Evolutionary conservation across 202 grass and related monocot species (phyloP).

Genomic region (Hordeum pubiflorum): DNA sequence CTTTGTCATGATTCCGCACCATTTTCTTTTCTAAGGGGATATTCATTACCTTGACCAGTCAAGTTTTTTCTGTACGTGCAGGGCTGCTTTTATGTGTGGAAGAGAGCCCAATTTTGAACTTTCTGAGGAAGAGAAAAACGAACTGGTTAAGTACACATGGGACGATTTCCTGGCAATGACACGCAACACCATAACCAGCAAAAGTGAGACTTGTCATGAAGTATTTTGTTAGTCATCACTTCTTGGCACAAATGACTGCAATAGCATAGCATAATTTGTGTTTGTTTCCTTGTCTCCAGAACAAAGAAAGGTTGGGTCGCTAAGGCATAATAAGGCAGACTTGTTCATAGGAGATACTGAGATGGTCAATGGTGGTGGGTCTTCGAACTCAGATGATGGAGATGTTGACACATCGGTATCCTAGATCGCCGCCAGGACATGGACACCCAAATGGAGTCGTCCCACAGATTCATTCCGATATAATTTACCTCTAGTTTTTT

Average conservation of each 20-base stretch:
- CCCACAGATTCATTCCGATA: conserved; percentile 21
- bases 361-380: conserved; percentile 39
- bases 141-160: conserved; percentile 70
- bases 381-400: conserved; percentile 49
- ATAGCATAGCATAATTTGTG: conserved; percentile 3
- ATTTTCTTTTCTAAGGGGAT: neutral
- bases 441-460: conserved; percentile 2
- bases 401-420: conserved; percentile 31
- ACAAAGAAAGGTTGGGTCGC: conserved; percentile 38
- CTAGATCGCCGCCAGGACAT: conserved; percentile 23
- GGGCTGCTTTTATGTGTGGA: conserved; percentile 99
- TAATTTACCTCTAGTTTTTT: conserved; percentile 37
- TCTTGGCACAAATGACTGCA: neutral
- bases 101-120: conserved; percentile 95
- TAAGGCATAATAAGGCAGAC: conserved; percentile 37
- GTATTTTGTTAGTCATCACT: neutral
- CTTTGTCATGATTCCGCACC: neutral
- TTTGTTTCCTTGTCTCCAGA: conserved; percentile 28
- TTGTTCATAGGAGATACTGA: conserved; percentile 42
- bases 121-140: conserved; percentile 70
- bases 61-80: conserved; percentile 4
- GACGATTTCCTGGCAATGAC: conserved; percentile 74
- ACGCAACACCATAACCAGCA: conserved; percentile 83
- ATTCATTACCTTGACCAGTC: neutral
- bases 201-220: conserved; percentile 49